phyloP scores from a whole-genome alignment of 495 filamentous ascomycete species.

The Immersiella caudata region DNA sequence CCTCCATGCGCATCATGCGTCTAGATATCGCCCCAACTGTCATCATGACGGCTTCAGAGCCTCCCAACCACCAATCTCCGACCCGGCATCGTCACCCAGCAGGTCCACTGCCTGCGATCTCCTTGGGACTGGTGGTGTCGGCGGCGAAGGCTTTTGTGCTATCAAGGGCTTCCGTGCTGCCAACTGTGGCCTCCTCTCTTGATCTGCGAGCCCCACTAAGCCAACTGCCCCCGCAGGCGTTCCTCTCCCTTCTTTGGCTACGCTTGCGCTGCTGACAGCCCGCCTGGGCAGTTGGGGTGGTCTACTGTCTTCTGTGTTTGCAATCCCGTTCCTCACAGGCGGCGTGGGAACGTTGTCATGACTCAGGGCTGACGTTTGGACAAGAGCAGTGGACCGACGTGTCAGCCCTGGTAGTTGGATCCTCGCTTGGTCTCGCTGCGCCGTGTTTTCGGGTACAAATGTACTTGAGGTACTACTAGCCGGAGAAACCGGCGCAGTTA shows the following conservation, averaged over 20 bases:
- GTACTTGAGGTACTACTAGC: conserved; percentile 30
- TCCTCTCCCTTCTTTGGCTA: conserved; percentile 14
- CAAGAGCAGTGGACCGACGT: conserved; percentile 19
- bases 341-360: conserved; percentile 1
- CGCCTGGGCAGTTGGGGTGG: conserved; percentile 22
- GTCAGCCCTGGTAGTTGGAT: conserved; percentile 12
- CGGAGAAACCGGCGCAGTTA: conserved; percentile 44
- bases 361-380: conserved; percentile 3
- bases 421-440: neutral
- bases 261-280: conserved; percentile 12
- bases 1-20: neutral
- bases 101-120: conserved; percentile 42
- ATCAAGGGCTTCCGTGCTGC: conserved; percentile 26
- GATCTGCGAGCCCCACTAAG: conserved; percentile 25
- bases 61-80: conserved; percentile 51
- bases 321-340: conserved; percentile 16
- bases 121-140: conserved; percentile 31
- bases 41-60: conserved; percentile 46
- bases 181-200: conserved; percentile 21
- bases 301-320: conserved; percentile 9
- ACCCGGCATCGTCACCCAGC: conserved; percentile 39
- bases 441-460: conserved; percentile 9
- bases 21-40: neutral
- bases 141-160: conserved; percentile 26
- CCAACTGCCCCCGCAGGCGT: conserved; percentile 31